Base-by-base conservation (phyloP, 495 filamentous ascomycete species). In the Viridothelium virens region DNA sequence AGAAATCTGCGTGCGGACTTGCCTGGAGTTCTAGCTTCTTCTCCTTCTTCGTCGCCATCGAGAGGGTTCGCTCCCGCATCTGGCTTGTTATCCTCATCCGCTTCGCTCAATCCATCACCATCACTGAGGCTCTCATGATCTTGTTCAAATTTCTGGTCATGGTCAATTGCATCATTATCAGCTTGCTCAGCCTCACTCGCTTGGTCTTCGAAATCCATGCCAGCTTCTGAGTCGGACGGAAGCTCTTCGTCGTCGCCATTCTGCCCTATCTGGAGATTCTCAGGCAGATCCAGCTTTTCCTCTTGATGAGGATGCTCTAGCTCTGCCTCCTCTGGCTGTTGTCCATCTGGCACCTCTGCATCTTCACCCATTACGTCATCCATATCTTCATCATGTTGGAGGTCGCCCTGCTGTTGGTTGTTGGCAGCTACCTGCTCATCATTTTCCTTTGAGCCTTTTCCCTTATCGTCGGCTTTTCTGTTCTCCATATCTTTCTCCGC, bases 401-500 rank as follows among this genome's bases (percentile, higher is more conserved):
- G 79, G 10, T 85, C 80, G 10, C 84, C 73, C 10, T 76, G 77
- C 38, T 78, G 71, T 31, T 79, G 70, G 18, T 78, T 77, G 50
- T 77, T 71, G 3, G 76, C 72, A 56, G 67, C 68, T 61, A 70
- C 71, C 63, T 76, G 62, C 64, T 71, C 71, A 53, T 74, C 67
- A 37, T 72, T 47, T 37, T 73, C 70, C 69, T 87, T 81, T 66
- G 84, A 80, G 18, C 89, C 88, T 70, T 87, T 85, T 10, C 82
- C 79, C 69, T 88, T 80, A 9, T 59, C 53, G 68, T 91, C 83
- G n/a, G 86, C 89, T 68, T 91, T 82, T 62, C 91, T 89, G 59
- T 96, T 90, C 70, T 93, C 92, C 63, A 91, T 86, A 14, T 87
- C 79, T 16, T 91, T 87, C 62, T 91, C 88, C 18, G 83, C 85